A percentile compares a stretch with the other conserved stretches of the same genome.
Conservation (phyloP, 1,139 yeast genomes). For the Saccharomyces uvarum region DNA sequence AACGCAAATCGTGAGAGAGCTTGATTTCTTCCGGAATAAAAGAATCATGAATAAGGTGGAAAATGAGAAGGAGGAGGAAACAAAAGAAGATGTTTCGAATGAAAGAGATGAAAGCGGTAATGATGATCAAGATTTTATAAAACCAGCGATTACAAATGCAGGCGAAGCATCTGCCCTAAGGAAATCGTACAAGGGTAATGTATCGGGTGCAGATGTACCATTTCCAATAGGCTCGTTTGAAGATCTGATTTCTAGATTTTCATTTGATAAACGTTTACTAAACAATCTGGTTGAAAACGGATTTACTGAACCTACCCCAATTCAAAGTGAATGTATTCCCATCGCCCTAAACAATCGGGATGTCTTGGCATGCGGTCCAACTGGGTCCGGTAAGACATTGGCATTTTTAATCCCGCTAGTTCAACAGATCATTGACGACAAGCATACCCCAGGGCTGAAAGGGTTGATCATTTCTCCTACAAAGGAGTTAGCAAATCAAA, state of each 20-base stretch:
- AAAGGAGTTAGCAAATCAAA: constrained; percentile 83
- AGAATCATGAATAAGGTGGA: constrained; percentile 31
- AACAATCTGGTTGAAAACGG: constrained; percentile 60
- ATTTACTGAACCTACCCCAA: constrained; percentile 82
- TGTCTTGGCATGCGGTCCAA: constrained; percentile 82
- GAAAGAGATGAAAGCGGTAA: constrained; percentile 13
- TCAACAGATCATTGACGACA: constrained; percentile 40
- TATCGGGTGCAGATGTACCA: constrained; percentile 73
- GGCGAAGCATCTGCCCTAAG: constrained; percentile 56
- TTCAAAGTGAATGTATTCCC: constrained; percentile 84
- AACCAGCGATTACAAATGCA: constrained; percentile 41
- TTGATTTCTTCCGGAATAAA: constrained; percentile 64
- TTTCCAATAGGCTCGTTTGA: constrained; percentile 84
- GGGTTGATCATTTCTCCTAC: constrained; percentile 89
- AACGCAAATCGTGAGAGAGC: constrained; percentile 48
- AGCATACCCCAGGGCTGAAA: constrained; percentile 42
- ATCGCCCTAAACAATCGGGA: constrained; percentile 57
- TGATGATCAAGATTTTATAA: constrained; percentile 23
- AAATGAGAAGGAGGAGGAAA: constrained; percentile 20
- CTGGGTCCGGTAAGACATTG: constrained; percentile 88
- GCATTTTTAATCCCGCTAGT: constrained; percentile 81
- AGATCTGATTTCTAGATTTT: constrained; percentile 62
- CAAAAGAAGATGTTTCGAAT: constrained; percentile 20
- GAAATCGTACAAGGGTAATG: constrained; percentile 50
- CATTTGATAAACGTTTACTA: constrained; percentile 55